Base-by-base conservation (phyloP, 2,329 filamentous ascomycete genomes). In the Chaetomium strumarium region DNA sequence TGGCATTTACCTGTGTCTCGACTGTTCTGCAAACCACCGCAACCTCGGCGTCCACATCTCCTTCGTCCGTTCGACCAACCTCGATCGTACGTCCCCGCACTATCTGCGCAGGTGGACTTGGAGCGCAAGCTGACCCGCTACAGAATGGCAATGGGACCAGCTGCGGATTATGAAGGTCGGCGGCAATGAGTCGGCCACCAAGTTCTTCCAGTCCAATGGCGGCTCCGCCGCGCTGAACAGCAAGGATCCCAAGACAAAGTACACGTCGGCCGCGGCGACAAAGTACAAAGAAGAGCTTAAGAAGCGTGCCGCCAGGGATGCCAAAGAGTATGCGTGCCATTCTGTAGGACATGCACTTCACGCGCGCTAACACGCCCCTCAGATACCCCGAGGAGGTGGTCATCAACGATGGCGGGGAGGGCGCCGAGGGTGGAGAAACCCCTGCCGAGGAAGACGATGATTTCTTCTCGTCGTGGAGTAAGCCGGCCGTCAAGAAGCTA, bases 391-490 rank as follows among this genome's bases (percentile, higher is more conserved):
- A 81, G 33, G 89, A 95, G 68, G 91, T 97, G 30, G 80, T 92
- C 20, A 84, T 96, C 60, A 87, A 84, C 52, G 93, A 97, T 63
- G 75, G 80, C 31, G 76, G 79, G 57, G 79, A 83, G 48, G 75
- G 73, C 20, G 74, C 79, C 45, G 85, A 89, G 55, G 84, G 81
- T 36, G 84, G 80, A 31, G 82, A 79, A 60, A 95, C 90, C 11
- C 88, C 91, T n/a, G 80, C 86, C 42, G 86, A 84, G 60, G 90
- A 96, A 61, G 84, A 86, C 17, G 91, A 96, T 65, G 93, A 97
- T 68, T 99, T 99, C 77, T 99, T 99, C 73, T 96, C 92, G 10
- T 96, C 90, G 0, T 99, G 92, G 93, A 93, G 97, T 67, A 96
- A 97, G 75, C 93, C 93, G 19, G 82, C 90, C 5, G 95, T 99